phyloP scores from a whole-genome alignment of 2,329 filamentous ascomycete genomes.

The Epichloe elymi region DNA sequence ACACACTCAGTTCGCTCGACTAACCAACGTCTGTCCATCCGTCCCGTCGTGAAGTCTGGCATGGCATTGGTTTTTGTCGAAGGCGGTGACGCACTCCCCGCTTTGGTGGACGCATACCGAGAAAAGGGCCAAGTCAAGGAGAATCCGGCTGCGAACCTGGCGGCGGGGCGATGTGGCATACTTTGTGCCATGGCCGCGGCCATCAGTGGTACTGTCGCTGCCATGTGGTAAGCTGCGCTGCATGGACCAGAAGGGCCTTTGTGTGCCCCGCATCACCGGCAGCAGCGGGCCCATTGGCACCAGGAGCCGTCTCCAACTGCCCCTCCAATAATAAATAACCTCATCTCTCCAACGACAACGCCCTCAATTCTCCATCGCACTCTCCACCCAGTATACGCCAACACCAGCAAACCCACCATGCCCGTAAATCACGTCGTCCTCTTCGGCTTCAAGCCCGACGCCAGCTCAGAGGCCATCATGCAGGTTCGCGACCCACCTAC shows the following conservation, averaged over 20 bases:
- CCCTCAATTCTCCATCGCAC: no score
- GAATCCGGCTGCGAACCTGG: background rate
- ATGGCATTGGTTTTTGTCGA: conserved; percentile 4
- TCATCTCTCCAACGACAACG: background rate
- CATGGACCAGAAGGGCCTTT: no score
- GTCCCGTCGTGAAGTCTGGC: background rate
- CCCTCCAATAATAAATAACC: background rate
- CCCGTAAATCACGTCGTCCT: conserved; percentile 4
- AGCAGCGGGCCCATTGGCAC: background rate
- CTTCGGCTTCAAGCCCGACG: conserved; percentile 4
- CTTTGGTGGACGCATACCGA: background rate
- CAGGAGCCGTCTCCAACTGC: no score
- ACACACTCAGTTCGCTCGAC: no score
- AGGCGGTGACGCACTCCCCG: background rate
- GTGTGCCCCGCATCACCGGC: background rate
- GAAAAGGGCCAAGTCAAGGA: background rate
- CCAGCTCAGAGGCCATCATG: background rate
- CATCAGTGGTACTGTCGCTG: background rate
- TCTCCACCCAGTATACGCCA: background rate
- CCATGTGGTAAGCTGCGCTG: background rate
- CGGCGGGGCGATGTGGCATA: background rate
- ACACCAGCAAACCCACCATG: background rate
- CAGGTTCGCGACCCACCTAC: background rate
- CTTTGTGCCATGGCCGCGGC: background rate
- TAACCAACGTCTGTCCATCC: no score